These are phyloP conservation scores for Podospora anserina DNA, from an alignment of 495 filamentous ascomycete species.

Conservation along the genomic window DNA sequence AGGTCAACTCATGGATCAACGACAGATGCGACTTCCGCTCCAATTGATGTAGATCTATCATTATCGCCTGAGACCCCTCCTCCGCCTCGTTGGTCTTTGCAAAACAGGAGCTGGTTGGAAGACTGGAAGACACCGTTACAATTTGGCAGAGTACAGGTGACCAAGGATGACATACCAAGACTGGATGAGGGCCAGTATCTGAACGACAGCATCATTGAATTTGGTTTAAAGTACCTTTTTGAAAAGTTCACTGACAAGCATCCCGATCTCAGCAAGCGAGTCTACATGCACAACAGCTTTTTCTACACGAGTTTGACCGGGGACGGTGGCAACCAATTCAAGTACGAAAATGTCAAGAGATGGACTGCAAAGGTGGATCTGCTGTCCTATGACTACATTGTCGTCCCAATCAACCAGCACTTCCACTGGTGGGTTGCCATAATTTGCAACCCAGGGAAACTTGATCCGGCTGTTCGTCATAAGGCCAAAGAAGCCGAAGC, in stretches of 20 bases:
- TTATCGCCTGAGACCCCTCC: not conserved
- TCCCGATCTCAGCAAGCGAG: slow-evolving; percentile 55
- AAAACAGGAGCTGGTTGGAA: slow-evolving; percentile 42
- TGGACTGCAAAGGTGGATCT: slow-evolving; percentile 89
- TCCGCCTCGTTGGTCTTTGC: slow-evolving; percentile 38
- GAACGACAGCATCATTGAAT: slow-evolving; percentile 88
- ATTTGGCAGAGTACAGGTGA: slow-evolving; percentile 69
- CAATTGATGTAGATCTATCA: not conserved
- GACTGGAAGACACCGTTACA: slow-evolving; percentile 59
- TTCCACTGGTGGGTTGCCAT: slow-evolving; percentile 94
- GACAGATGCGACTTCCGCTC: not conserved
- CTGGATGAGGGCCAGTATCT: slow-evolving; percentile 82
- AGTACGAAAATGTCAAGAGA: slow-evolving; percentile 76
- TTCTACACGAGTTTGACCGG: slow-evolving; percentile 74
- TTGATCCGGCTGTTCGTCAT: slow-evolving; percentile 34
- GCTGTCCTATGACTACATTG: slow-evolving; percentile 80
- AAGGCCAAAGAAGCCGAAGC: not conserved
- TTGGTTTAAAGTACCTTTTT: slow-evolving; percentile 77
- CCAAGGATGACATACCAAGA: slow-evolving; percentile 72
- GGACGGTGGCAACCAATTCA: slow-evolving; percentile 55
- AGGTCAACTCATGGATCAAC: not conserved
- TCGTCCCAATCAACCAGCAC: slow-evolving; percentile 86
- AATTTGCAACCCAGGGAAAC: slow-evolving; percentile 78
- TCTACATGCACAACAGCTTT: slow-evolving; percentile 89
- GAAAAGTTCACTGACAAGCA: slow-evolving; percentile 56